phyloP scores from a whole-genome alignment of 169 alveolate species.

The Eimeria tenella region DNA sequence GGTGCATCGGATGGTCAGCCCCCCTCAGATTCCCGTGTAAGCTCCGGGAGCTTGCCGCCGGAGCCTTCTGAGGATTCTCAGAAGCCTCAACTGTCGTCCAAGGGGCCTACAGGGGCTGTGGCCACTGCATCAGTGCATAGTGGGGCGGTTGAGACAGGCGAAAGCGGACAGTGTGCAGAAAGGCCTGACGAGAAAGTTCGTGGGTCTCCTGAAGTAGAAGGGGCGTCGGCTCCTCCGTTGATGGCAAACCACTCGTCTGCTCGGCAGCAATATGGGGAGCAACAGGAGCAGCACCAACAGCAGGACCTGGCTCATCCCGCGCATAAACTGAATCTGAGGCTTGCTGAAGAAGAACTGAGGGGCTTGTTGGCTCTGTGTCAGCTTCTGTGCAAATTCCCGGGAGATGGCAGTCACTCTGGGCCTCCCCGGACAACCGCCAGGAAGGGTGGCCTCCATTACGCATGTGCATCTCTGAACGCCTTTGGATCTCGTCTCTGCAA shows the following conservation, averaged over 20 bases:
- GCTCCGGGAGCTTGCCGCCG: background rate
- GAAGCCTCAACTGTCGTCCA: background rate
- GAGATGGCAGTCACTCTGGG: slow-evolving; percentile 24
- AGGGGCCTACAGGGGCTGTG: background rate
- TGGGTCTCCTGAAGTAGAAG: background rate
- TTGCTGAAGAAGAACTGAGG: slow-evolving; percentile 59
- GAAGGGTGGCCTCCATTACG: slow-evolving; percentile 31
- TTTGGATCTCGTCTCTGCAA: slow-evolving; percentile 39
- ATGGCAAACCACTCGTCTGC: slow-evolving; percentile 15
- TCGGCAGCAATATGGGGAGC: slow-evolving; percentile 41
- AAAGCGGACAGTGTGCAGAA: background rate
- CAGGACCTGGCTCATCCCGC: slow-evolving; percentile 1
- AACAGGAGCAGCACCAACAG: slow-evolving; percentile 16
- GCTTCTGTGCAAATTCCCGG: slow-evolving; percentile 39
- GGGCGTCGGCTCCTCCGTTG: background rate
- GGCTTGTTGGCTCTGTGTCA: slow-evolving; percentile 58
- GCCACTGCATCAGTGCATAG: background rate
- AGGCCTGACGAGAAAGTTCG: background rate
- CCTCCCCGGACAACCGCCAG: background rate
- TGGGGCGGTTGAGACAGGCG: background rate
- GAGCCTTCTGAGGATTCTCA: background rate
- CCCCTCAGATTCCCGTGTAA: background rate
- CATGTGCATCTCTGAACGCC: slow-evolving; percentile 48
- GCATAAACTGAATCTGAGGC: slow-evolving; percentile 37
- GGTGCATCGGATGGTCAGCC: background rate